Evolutionary conservation across 371 early-diverging fungal species (phyloP).

Genomic region (Umbelopsis sp.): DNA sequence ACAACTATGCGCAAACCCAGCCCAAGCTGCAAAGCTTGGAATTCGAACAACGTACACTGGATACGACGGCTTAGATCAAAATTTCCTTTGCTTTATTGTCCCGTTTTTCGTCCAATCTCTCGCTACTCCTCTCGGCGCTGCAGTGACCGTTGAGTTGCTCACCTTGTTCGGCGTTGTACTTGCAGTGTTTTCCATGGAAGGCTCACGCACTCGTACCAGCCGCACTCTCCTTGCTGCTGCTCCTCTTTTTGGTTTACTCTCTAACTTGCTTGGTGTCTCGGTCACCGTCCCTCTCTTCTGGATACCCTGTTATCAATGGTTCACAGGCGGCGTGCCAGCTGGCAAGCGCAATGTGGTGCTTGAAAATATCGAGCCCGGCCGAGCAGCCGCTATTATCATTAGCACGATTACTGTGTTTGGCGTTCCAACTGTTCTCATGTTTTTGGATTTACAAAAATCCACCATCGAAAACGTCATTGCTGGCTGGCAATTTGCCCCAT

Average conservation of each 20-base stretch:
- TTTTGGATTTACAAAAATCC: neutral
- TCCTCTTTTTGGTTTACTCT: slow-evolving; percentile 15
- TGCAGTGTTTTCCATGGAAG: slow-evolving; percentile 14
- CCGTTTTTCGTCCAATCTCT: slow-evolving; percentile 15
- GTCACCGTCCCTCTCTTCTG: slow-evolving; percentile 18
- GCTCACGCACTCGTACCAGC: slow-evolving; percentile 5
- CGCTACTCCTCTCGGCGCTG: neutral
- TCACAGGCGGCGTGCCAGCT: neutral
- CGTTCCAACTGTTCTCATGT: neutral
- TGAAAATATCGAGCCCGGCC: slow-evolving; percentile 3
- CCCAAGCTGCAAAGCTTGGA: neutral
- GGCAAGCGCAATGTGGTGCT: slow-evolving; percentile 8
- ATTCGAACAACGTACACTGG: slow-evolving; percentile 13
- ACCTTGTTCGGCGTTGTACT: slow-evolving; percentile 8
- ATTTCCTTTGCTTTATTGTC: slow-evolving; percentile 19
- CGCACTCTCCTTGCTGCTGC: slow-evolving; percentile 11
- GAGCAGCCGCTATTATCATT: slow-evolving; percentile 8
- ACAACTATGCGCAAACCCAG: neutral
- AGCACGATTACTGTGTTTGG: neutral
- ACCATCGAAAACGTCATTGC: neutral
- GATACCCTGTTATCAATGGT: slow-evolving; percentile 19
- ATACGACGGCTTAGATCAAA: neutral
- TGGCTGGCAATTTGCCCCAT: neutral
- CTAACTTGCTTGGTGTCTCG: slow-evolving; percentile 12
- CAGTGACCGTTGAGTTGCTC: neutral